These are phyloP conservation scores for Suillus spraguei DNA, from an alignment of 768 basidiomycete species.

Conservation along the genomic window DNA sequence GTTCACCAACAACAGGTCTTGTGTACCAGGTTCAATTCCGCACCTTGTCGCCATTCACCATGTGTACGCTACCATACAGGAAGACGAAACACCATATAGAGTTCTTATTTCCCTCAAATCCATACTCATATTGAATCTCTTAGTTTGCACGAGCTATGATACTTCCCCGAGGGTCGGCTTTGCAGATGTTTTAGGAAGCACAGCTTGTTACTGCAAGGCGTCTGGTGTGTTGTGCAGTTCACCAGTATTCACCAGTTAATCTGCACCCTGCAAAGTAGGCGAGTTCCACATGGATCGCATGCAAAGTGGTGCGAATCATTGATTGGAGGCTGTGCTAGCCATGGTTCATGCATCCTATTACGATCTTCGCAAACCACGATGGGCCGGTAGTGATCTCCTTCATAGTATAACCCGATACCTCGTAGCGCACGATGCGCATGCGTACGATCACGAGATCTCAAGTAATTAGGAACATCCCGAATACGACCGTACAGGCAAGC, in stretches of 20 bases:
- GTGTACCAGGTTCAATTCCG: neutral
- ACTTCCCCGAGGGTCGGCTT: neutral
- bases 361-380: neutral
- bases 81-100: neutral
- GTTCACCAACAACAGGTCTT: neutral
- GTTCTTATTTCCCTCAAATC: neutral
- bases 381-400: neutral
- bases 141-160: neutral
- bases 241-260: neutral
- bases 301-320: neutral
- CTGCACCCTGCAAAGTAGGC: neutral
- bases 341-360: neutral
- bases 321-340: neutral
- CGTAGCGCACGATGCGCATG: neutral
- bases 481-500: neutral
- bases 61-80: neutral
- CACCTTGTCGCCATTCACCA: neutral
- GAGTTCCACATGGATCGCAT: neutral
- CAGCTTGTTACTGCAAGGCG: neutral
- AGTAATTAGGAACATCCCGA: neutral
- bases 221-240: neutral
- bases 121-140: neutral
- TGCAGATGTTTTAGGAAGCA: neutral
- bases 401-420: neutral
- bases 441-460: neutral